These are phyloP conservation scores for Tricholoma saponaceum DNA, from an alignment of 768 basidiomycete genomes.

Conservation along the genomic window DNA sequence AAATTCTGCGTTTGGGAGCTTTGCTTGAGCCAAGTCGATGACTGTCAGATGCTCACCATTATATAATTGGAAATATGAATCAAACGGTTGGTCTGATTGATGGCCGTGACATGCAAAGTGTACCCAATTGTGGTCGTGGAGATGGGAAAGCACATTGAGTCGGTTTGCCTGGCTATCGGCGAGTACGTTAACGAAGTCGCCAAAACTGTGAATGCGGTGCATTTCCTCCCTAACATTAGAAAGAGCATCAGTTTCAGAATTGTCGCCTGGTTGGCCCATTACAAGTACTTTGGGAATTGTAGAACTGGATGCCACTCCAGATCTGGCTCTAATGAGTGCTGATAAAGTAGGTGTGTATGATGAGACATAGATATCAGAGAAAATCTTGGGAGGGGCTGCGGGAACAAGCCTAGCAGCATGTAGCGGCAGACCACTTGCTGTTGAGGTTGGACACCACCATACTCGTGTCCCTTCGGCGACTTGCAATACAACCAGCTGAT, in stretches of 20 bases:
- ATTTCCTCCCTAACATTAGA: constrained; percentile 7
- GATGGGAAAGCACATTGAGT: background rate
- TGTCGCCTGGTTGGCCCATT: constrained; percentile 5
- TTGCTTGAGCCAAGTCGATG: constrained; percentile 3
- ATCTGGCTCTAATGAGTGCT: constrained; percentile 3
- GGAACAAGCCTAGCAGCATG: constrained; percentile 14
- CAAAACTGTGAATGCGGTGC: background rate
- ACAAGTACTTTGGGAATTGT: constrained; percentile 2
- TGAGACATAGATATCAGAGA: constrained; percentile 8
- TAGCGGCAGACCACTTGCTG: constrained; percentile 18
- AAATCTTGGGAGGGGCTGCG: background rate
- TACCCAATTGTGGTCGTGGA: background rate
- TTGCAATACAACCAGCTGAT: background rate
- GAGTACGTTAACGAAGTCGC: background rate
- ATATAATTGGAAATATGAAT: constrained; percentile 4
- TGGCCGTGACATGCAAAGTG: constrained; percentile 9
- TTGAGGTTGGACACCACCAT: constrained; percentile 25
- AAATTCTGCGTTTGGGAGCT: constrained; percentile 5
- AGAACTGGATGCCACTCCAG: background rate
- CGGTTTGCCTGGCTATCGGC: background rate
- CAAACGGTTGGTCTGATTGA: constrained; percentile 1
- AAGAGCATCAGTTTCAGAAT: background rate
- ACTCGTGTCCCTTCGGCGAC: constrained; percentile 9
- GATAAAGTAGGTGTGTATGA: constrained; percentile 14
- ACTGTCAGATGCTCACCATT: background rate